Evolutionary conservation across 129 eudicot species (phyloP).

Genomic region (Flaveria bidentis): DNA sequence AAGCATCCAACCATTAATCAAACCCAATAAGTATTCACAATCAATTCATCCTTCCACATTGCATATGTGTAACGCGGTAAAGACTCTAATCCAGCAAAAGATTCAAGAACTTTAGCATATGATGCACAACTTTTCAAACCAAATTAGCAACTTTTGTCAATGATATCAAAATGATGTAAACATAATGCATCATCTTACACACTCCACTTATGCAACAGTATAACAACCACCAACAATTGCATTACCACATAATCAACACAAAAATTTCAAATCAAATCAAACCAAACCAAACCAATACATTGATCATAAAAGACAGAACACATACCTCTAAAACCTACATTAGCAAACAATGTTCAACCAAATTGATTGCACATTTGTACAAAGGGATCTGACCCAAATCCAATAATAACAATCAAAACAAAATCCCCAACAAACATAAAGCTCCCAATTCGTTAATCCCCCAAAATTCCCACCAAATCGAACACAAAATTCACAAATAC

Average conservation of each 20-base stretch:
- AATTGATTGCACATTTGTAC: background rate
- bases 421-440: background rate
- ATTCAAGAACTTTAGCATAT: background rate
- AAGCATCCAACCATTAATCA: too few species aligned
- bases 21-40: background rate
- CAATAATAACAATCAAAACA: background rate
- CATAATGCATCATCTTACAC: too few species aligned
- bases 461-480: slow-evolving; percentile 9
- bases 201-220: background rate
- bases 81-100: too few species aligned
- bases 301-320: background rate
- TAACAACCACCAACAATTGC: slow-evolving; percentile 8
- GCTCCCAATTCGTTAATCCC: background rate
- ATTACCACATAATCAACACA: slow-evolving; percentile 25
- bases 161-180: background rate
- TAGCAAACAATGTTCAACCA: background rate
- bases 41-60: background rate
- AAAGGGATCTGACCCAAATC: slow-evolving; percentile 11
- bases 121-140: background rate
- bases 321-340: slow-evolving; percentile 9
- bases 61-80: background rate
- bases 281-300: background rate
- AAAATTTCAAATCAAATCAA: background rate
- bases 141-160: background rate
- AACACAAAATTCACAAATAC: too few species aligned